Base-by-base conservation (phyloP, 192 early-diverging fungal species). In the Martensiomyces pterosporus region DNA sequence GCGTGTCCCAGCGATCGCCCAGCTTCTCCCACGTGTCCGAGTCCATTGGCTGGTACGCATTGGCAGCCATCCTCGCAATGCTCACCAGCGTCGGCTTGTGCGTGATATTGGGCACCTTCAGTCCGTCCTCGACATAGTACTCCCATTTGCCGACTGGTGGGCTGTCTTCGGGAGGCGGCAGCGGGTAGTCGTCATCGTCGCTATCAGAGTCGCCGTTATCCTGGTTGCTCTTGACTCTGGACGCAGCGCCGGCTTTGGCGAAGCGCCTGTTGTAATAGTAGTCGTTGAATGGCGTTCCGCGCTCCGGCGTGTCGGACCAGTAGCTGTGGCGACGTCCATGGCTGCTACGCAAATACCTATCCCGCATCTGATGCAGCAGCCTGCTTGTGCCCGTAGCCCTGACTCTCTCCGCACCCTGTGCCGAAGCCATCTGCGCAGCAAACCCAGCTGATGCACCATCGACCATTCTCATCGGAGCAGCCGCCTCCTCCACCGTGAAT, bases 61-160 rank as follows among this genome's bases (percentile, higher is more conserved):
- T 91, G 39, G 80, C 82, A 6, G 86, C 85, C 85, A 97, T 91
- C 27, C 79, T 72, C 13, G 85, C 89, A 24, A 97, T 49, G 24
- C 76, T 75, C 15, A 87, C 49, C 9, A 97, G 64, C 2, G 92
- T 90, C 2, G 71, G 49, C 24, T 80, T 75, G 77, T 94, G 81
- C 0, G 58, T 82, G 12, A 88, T 61, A 65, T 93, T 81, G 9
- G 93, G 93, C 9, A 86, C 69, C 4, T 46, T 60, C 37, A 75
- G 56, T 16, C 72, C 72, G 34, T 75, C 72, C 38, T 75, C 72
- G 14, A 68, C 53, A 42, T 59, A 75, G 50, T 75, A 75, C 25
- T 43, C 32, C 72, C 72, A 75, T 23, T 47, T 47, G 39, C 56
- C 59, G n/a, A n/a, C n/a, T n/a, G n/a, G n/a, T n/a, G n/a, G n/a